A percentile compares a stretch with the other conserved stretches of the same genome.
phyloP scores from a whole-genome alignment of 148 eudicot species.

The Arctostaphylos glauca region DNA sequence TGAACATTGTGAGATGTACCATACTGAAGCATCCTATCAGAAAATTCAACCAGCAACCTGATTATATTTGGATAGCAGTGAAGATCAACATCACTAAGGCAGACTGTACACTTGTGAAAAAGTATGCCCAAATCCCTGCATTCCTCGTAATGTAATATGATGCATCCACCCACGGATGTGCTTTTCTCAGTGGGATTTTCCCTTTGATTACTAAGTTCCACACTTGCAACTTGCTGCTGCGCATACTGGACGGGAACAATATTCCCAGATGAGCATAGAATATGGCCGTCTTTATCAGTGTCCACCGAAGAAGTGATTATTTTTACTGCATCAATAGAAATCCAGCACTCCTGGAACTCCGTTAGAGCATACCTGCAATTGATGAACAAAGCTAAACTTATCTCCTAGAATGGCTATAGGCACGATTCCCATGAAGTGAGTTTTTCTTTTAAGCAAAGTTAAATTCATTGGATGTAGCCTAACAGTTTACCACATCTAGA shows the following conservation, averaged over 20 bases:
- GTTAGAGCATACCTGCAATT: slow-evolving; percentile 45
- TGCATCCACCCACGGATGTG: slow-evolving; percentile 38
- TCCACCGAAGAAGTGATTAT: slow-evolving; percentile 32
- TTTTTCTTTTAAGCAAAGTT: not conserved
- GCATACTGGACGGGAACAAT: slow-evolving; percentile 11
- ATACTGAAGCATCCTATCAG: slow-evolving; percentile 35
- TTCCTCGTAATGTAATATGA: slow-evolving; percentile 47
- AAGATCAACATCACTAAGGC: slow-evolving; percentile 50
- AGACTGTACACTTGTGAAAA: slow-evolving; percentile 30
- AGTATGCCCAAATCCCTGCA: slow-evolving; percentile 20
- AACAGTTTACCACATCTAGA: not conserved
- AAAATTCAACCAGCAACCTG: slow-evolving; percentile 47
- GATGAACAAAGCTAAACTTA: slow-evolving; percentile 11
- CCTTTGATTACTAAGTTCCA: slow-evolving; percentile 5
- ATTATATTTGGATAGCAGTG: slow-evolving; percentile 78
- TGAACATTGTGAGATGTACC: slow-evolving; percentile 28
- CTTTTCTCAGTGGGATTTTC: slow-evolving; percentile 20
- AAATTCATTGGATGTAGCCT: not conserved
- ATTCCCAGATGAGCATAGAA: slow-evolving; percentile 46
- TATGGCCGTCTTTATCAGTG: slow-evolving; percentile 31
- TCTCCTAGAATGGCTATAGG: not conserved
- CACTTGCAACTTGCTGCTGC: slow-evolving; percentile 21
- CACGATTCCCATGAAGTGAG: not conserved
- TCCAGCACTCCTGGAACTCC: slow-evolving; percentile 42
- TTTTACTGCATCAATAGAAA: slow-evolving; percentile 38